A percentile compares a stretch with the other conserved stretches of the same genome.
Conservation (phyloP, 306 rosid species). For the Lathyrus aphaca region DNA sequence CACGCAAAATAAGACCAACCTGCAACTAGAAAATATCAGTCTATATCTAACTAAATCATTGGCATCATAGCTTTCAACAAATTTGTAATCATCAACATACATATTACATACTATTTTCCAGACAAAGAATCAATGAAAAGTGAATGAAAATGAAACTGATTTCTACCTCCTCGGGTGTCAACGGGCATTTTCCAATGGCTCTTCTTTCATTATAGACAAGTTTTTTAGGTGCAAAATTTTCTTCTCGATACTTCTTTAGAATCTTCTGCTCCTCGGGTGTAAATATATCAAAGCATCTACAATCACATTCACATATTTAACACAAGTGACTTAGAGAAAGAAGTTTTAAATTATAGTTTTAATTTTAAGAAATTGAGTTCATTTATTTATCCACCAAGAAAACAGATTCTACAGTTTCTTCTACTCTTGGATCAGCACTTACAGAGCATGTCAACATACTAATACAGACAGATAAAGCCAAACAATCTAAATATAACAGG, state of each 20-base stretch:
- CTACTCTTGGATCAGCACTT: slow-evolving; percentile 14
- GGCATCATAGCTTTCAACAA: slow-evolving; percentile 25
- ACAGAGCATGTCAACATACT: neutral
- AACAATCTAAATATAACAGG: neutral
- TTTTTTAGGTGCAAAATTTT: slow-evolving; percentile 84
- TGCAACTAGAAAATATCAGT: slow-evolving; percentile 35
- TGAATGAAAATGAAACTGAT: slow-evolving; percentile 19
- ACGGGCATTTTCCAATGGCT: slow-evolving; percentile 96
- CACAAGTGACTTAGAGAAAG: slow-evolving; percentile 22
- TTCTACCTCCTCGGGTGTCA: slow-evolving; percentile 97
- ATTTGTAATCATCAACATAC: slow-evolving; percentile 24
- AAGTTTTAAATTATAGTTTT: slow-evolving; percentile 1
- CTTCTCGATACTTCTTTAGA: slow-evolving; percentile 75
- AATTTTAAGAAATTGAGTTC: neutral
- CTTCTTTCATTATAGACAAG: slow-evolving; percentile 84
- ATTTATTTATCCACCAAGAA: slow-evolving; percentile 20
- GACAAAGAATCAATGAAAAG: slow-evolving; percentile 32
- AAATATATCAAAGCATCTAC: slow-evolving; percentile 88
- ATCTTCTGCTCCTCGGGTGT: slow-evolving; percentile 69
- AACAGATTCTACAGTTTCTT: slow-evolving; percentile 18
- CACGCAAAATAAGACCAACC: slow-evolving; percentile 88
- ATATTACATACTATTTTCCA: slow-evolving; percentile 2
- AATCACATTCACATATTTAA: slow-evolving; percentile 37
- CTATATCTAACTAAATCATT: slow-evolving; percentile 25
- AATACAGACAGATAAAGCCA: slow-evolving; percentile 4